Base-by-base conservation (phyloP, 306 rosid species). In the Gastrolobium villosum region DNA sequence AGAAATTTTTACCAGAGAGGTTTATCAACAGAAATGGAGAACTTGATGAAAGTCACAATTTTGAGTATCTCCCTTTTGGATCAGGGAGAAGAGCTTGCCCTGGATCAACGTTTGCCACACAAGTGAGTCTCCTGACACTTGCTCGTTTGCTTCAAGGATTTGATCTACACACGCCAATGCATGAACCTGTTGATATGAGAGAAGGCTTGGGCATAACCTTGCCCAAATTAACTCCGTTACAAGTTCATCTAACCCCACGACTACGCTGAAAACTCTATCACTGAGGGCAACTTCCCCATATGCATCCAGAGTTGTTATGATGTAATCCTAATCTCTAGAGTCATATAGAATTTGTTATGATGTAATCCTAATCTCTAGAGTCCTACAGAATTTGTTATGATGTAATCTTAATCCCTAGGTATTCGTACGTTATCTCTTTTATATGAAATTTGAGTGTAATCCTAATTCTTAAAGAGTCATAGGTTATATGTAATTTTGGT, bases 91-190 rank as follows among this genome's bases (percentile, higher is more conserved):
- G 93, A 41, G 65, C 89, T 57, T 90, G 93, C 15, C 93, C 91
- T 5, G 96, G 96, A 5, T 62, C 67, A 0, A 45, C 45, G 0
- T 82, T 90, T 34, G 91, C 87, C 2, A 46, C 62, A 65, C 93
- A 87, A 31, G 79, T 87, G 30, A 70, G 20, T 4, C 80, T 85
- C 34, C 36, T 87, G 54, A 72, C 88, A 4, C 50, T 87, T 11
- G 91, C 90, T 35, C 73, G 89, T 11, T 44, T 88, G 62, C 81
- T 90, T 63, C 96, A 90, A 34, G 85, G 85, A 2, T 90, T 90
- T 83, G 85, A 82, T n/a, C 44, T 87, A 5, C 50, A 67, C 2
- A 67, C 72, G 5, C 78, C 83, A 2, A 1, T 37, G 43, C 78
- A 63, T 60, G 82, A 60, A 20, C 45, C 67, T 7, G 81, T 83